Evolutionary conservation across 2,329 filamentous ascomycete species (phyloP), one percentile per base, ranked within the genome.

Genomic region (Fusarium protoensiforme): DNA sequence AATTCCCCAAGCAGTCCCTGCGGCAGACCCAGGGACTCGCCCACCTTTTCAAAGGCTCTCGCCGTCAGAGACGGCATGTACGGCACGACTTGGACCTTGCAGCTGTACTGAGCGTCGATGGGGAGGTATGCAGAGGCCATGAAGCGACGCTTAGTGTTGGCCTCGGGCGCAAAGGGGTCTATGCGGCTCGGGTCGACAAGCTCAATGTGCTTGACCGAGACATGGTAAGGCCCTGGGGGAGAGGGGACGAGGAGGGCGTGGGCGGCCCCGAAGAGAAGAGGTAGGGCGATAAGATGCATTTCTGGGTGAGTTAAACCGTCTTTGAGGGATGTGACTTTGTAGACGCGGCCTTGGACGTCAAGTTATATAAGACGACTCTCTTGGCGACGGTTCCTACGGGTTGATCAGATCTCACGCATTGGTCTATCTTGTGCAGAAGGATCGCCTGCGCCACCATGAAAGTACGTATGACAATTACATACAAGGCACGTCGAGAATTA

Each of bases 71-170:
- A 51, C 41, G 65, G 65, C 65, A 67, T 54, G 35, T 67, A 67
- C 13, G 65, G 65, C 51, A 60, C 27, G 9, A 54, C 39, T 35
- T 64, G 39, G 7, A 41, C 7, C 39, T 67, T 58, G 43, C 65
- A 67, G 54, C 22, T 13, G 7, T 65, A 62, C 7, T 41, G 36
- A 14, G 57, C 11, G 2, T 73, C 67, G 1, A 73, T n/a, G 1
- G 71, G 71, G 1, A 73, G 39, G n/a, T 73, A 73, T n/a, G 46
- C 67, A 0, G 70, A 73, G 2, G 56, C 61, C 63, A 73, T 71
- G 31, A 68, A 22, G 14, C 61, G 63, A 2, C 71, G 71, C 8
- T 46, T 70, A 1, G 41, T 57, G 7, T 73, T 57, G 11, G 43
- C 31, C 1, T 51, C n/a, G 1, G 71, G 67, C 0, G 71, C 59